phyloP scores from a whole-genome alignment of 1,139 yeast species.

The Debaryomyces udenii region DNA sequence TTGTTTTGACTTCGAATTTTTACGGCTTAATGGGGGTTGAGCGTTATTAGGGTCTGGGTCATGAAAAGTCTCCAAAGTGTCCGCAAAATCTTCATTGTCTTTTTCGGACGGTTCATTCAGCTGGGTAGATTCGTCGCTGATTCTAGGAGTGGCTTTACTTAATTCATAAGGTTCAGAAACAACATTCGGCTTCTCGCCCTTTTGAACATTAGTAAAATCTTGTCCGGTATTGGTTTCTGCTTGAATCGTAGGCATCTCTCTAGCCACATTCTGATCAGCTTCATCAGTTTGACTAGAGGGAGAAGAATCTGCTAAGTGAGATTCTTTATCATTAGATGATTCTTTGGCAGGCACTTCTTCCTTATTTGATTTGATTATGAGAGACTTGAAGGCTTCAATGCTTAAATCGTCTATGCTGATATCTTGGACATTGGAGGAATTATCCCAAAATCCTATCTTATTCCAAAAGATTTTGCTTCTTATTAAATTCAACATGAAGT shows the following conservation, averaged over 20 bases:
- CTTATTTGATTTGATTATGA: conserved; percentile 1
- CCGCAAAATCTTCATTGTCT: conserved; percentile 20
- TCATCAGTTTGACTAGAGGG: background rate
- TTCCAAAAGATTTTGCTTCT: conserved; percentile 72
- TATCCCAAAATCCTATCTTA: conserved; percentile 72
- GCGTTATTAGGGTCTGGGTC: conserved; percentile 1
- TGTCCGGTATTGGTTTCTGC: background rate
- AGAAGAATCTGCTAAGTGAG: background rate
- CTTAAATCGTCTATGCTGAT: conserved; percentile 33
- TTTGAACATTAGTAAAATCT: background rate
- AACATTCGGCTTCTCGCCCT: background rate
- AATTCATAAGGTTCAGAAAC: background rate
- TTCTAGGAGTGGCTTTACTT: background rate
- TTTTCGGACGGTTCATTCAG: conserved; percentile 10
- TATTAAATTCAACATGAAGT: conserved; percentile 32
- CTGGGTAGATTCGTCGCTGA: background rate
- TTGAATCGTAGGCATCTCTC: too few species aligned
- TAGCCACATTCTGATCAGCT: too few species aligned
- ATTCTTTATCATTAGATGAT: background rate
- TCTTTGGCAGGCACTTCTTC: background rate
- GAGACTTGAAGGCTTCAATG: conserved; percentile 24
- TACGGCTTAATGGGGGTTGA: conserved; percentile 14
- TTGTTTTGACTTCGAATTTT: conserved; percentile 30
- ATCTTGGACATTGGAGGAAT: conserved; percentile 34
- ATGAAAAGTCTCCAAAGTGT: conserved; percentile 16